phyloP scores from a whole-genome alignment of 345 rosid genomes.

The Noccaea caerulescens region DNA sequence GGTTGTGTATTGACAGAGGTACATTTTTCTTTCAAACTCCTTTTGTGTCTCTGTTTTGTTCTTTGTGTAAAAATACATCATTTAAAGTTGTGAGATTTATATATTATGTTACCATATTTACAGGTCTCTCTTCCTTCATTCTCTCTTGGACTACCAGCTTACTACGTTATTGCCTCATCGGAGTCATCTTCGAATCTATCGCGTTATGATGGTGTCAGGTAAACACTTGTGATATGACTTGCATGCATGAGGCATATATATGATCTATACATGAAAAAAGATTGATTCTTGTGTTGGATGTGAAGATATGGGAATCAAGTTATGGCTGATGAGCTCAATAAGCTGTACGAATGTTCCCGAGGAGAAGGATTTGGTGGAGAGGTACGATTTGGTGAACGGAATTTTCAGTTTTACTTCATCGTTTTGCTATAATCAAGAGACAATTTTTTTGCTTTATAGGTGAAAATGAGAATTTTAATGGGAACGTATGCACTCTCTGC shows the following conservation, averaged over 20 bases:
- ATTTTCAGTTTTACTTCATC: background rate
- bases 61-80: background rate
- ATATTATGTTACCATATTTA: background rate
- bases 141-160: conserved; percentile 90
- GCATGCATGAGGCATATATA: background rate
- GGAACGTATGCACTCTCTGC: conserved; percentile 96
- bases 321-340: conserved; percentile 70
- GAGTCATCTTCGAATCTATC: conserved; percentile 90
- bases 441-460: conserved; percentile 46
- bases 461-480: conserved; percentile 95
- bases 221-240: background rate
- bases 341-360: conserved; percentile 76
- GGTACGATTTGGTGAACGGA: conserved; percentile 45
- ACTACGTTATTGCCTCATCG: conserved; percentile 84
- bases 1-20: conserved; percentile 82
- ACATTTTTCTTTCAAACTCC: background rate
- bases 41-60: background rate
- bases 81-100: conserved; percentile 11
- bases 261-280: background rate
- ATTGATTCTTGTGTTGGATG: conserved; percentile 17
- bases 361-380: conserved; percentile 87
- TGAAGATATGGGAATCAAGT: conserved; percentile 83
- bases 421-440: background rate
- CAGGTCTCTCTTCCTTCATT: conserved; percentile 89
- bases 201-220: conserved; percentile 94